Evolutionary conservation across 2,329 filamentous ascomycete species (phyloP).

Genomic region (Colletotrichum abscissum): DNA sequence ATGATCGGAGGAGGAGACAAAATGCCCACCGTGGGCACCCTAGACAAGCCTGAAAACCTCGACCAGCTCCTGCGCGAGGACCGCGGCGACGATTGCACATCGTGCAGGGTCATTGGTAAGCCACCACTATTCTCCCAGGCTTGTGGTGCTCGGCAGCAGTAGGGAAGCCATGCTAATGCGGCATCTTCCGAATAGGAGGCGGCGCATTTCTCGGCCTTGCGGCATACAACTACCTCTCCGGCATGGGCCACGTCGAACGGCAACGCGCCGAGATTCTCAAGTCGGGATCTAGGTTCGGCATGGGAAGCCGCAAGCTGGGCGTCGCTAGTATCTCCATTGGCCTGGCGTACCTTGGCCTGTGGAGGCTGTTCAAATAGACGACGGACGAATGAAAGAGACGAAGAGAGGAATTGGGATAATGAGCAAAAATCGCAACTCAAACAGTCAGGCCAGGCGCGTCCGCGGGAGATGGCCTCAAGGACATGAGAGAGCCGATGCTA

Average conservation of each 20-base stretch:
- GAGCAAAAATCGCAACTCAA: constrained; percentile 13
- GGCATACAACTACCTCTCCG: constrained; percentile 81
- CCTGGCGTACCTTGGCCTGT: constrained; percentile 77
- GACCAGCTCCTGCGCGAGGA: constrained; percentile 68
- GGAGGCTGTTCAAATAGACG: constrained; percentile 69
- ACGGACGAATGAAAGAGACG: background rate
- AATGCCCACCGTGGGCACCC: constrained; percentile 61
- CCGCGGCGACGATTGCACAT: constrained; percentile 73
- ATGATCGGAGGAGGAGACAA: constrained; percentile 58
- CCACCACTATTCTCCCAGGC: constrained; percentile 32
- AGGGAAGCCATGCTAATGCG: constrained; percentile 3
- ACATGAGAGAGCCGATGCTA: background rate
- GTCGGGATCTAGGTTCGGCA: constrained; percentile 77
- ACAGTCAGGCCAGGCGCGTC: background rate
- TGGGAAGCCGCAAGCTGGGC: constrained; percentile 75
- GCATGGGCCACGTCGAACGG: constrained; percentile 76
- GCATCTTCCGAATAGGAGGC: constrained; percentile 64
- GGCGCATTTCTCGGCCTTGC: constrained; percentile 81
- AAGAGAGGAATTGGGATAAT: background rate
- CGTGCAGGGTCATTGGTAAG: constrained; percentile 79
- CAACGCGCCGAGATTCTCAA: constrained; percentile 74
- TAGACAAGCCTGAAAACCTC: constrained; percentile 71
- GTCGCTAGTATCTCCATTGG: constrained; percentile 75
- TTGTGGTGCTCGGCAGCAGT: background rate
- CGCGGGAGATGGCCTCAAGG: background rate